Conservation (phyloP, 2,329 filamentous ascomycete genomes). For the Parastagonospora avenae region DNA sequence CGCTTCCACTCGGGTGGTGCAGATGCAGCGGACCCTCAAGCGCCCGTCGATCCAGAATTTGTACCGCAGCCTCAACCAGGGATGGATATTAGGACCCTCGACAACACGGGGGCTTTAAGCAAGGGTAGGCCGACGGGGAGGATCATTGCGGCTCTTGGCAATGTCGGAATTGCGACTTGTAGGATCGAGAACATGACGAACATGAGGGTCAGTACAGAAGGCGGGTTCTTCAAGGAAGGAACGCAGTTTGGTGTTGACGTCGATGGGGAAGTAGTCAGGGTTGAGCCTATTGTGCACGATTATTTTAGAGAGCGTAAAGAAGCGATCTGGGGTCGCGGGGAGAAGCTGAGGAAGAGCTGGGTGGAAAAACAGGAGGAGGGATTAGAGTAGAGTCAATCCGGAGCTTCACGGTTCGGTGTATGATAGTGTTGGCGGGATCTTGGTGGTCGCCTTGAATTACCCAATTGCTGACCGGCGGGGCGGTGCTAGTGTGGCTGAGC, state of each 20-base stretch:
- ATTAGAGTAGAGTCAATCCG: background rate
- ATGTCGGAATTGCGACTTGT: conserved; percentile 85
- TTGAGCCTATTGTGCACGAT: conserved; percentile 73
- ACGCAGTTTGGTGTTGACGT: conserved; percentile 54
- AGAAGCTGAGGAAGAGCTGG: background rate
- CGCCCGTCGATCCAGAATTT: conserved; percentile 47
- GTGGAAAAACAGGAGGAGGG: conserved; percentile 19
- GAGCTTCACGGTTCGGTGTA: background rate
- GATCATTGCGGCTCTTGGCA: conserved; percentile 78
- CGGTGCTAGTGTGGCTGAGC: conserved; percentile 31
- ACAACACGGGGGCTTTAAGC: conserved; percentile 47
- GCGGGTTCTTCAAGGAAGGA: conserved; percentile 62
- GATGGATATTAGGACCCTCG: conserved; percentile 60
- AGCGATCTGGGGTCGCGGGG: conserved; percentile 28
- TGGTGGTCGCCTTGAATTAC: conserved; percentile 1
- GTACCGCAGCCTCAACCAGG: conserved; percentile 48
- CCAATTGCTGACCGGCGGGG: conserved; percentile 16
- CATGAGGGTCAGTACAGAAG: conserved; percentile 71
- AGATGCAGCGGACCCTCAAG: conserved; percentile 14
- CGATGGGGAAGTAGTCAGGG: conserved; percentile 33
- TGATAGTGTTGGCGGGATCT: background rate
- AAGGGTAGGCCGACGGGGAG: conserved; percentile 76
- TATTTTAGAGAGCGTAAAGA: conserved; percentile 64
- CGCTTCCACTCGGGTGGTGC: conserved; percentile 62
- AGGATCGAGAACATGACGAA: conserved; percentile 91